Evolutionary conservation across 2,329 filamentous ascomycete genomes (phyloP).

Genomic region (Bertia moriformis): DNA sequence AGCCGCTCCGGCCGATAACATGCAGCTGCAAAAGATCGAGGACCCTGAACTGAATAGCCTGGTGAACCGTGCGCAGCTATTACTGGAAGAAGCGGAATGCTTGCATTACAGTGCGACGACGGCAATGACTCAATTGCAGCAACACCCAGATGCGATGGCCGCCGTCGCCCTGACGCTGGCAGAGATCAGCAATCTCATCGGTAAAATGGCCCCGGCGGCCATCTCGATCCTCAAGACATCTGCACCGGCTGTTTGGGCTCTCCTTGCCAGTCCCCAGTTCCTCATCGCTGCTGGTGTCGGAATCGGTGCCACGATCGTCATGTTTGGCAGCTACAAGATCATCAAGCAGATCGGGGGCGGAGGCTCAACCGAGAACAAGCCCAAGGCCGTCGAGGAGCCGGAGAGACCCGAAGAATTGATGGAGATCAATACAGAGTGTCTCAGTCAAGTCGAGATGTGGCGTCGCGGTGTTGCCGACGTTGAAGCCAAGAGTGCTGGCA

Average conservation of each 20-base stretch:
- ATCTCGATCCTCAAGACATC: constrained; percentile 42
- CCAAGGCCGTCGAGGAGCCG: constrained; percentile 7
- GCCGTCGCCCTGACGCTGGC: constrained; percentile 59
- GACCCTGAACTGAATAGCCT: constrained; percentile 37
- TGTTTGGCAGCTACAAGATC: constrained; percentile 62
- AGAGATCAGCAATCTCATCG: constrained; percentile 51
- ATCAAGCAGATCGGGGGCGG: constrained; percentile 47
- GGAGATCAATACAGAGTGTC: constrained; percentile 22
- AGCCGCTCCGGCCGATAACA: constrained; percentile 21
- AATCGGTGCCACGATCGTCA: constrained; percentile 57
- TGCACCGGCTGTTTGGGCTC: constrained; percentile 50
- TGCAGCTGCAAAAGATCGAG: constrained; percentile 13
- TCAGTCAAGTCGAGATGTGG: constrained; percentile 47
- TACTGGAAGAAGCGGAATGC: constrained; percentile 56
- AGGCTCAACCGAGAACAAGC: constrained; percentile 5
- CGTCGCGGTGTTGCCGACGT: constrained; percentile 46
- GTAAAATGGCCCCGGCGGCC: constrained; percentile 51
- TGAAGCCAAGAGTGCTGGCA: constrained; percentile 34
- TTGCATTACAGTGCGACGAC: constrained; percentile 49
- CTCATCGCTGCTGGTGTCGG: constrained; percentile 59
- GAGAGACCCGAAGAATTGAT: constrained; percentile 41
- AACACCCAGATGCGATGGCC: constrained; percentile 62
- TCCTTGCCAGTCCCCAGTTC: constrained; percentile 57
- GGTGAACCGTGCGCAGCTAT: constrained; percentile 40
- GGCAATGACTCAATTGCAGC: constrained; percentile 54